Base-by-base conservation (phyloP, 164 flowering plant genomes). In the Amborella trichopoda region DNA sequence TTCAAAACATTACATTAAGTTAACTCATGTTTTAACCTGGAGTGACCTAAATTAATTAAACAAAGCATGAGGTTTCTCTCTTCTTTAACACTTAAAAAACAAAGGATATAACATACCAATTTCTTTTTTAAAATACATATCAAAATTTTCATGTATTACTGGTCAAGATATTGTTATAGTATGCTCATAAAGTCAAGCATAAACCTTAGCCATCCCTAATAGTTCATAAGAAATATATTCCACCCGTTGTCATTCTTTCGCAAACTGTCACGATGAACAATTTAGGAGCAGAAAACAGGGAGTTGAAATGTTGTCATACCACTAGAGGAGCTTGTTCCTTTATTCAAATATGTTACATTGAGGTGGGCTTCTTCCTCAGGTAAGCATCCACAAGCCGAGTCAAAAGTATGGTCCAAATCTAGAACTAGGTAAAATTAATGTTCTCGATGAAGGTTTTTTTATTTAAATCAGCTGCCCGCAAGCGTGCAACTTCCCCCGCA, bases 331-430 rank as follows among this genome's bases (percentile, higher is more conserved):
- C 76, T 70, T 21, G 64, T 22, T 28, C 70, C 70, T 42, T 51
- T 56, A 48, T 55, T 73, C 24, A 90, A 59, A 58, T 83, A 69
- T 37, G 41, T 37, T 37, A n/a, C 41, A n/a, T 18, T 2, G 19
- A 37, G 19, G 19, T 37, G 19, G 14, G 41, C 41, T 41, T 62
- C 76, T 60, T 90, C 97, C 14, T 77, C 78, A 8, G 65, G 26
- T 4, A 69, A 56, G 40, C 16, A 58, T 77, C 69, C 9, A 12
- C 1, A 46, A 83, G 52, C 21, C 58, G 54, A 20, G 90, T 73
- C 28, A 94, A 83, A 64, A 0, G 95, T 90, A 45, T 86, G 95
- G 54, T 90, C 94, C 44, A 88, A 68, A 60, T 88, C 95, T 36
- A 88, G 80, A 34, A 82, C 73, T 67, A 88, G 56, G 63, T 54